Evolutionary conservation across 1,284 basidiomycete genomes (phyloP).

Genomic region (Leucoagaricus sp.): DNA sequence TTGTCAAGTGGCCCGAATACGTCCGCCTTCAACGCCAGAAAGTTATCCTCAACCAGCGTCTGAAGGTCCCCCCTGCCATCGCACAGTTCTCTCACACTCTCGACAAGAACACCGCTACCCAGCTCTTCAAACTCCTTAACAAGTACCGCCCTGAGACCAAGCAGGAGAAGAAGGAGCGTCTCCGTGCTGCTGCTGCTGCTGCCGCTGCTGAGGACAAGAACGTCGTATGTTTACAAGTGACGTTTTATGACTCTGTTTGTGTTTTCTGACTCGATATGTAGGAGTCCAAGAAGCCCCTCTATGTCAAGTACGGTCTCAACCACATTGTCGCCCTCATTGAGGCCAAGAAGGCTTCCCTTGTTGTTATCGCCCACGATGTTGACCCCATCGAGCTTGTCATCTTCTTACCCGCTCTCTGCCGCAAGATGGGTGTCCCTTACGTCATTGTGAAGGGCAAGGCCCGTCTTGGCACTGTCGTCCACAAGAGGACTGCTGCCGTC

Average conservation of each 20-base stretch:
- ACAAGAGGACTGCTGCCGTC: constrained; percentile 98
- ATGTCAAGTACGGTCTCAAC: constrained; percentile 97
- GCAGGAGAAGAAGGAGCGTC: constrained; percentile 97
- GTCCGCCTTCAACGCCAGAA: constrained; percentile 98
- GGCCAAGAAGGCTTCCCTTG: constrained; percentile 97
- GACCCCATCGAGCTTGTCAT: constrained; percentile 99
- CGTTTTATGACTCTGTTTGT: not conserved
- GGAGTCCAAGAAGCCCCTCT: constrained; percentile 91
- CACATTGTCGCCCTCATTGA: constrained; percentile 94
- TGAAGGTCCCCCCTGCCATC: constrained; percentile 98
- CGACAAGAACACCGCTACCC: constrained; percentile 99
- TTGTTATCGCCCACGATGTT: constrained; percentile 97
- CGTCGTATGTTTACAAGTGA: constrained; percentile 45
- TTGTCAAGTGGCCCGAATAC: constrained; percentile 99
- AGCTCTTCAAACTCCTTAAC: constrained; percentile 97
- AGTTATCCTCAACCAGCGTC: constrained; percentile 97
- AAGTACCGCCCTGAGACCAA: constrained; percentile 95
- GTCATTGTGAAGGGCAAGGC: constrained; percentile 99
- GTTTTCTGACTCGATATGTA: constrained; percentile 29
- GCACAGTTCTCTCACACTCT: constrained; percentile 98
- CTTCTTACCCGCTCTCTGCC: constrained; percentile 97
- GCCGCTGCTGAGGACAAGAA: constrained; percentile 77
- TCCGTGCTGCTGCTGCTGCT: constrained; percentile 76
- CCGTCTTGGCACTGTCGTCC: constrained; percentile 93
- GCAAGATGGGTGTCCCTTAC: constrained; percentile 99